Percentiles rank a stretch among this genome's conserved stretches.
These are phyloP conservation scores for Stygiomarasmius scandens DNA, from an alignment of 1,284 basidiomycete genomes.

Conservation along the genomic window DNA sequence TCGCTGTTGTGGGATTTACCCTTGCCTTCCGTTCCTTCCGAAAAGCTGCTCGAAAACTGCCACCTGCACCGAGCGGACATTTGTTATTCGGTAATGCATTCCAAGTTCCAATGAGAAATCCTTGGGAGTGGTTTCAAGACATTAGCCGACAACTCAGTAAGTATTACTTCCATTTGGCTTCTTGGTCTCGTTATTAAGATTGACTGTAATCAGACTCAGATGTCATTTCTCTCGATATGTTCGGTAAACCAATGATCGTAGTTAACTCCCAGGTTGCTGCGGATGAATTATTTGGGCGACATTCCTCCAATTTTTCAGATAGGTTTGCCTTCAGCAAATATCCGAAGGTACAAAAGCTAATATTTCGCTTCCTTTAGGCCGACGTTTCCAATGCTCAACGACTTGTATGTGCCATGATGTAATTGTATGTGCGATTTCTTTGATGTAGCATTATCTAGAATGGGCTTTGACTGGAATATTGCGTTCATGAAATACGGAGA, in stretches of 20 bases:
- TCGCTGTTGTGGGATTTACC: too few relatives aligned
- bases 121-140: too few relatives aligned
- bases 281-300: conserved; percentile 12
- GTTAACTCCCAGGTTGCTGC: conserved; percentile 14
- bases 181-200: too few relatives aligned
- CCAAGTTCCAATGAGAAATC: too few relatives aligned
- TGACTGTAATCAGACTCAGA: conserved; percentile 2
- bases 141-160: too few relatives aligned
- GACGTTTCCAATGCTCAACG: conserved; percentile 9
- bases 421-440: too few relatives aligned
- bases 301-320: conserved; percentile 10
- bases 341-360: background rate
- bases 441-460: too few relatives aligned
- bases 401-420: background rate
- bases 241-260: conserved; percentile 11
- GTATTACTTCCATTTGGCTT: too few relatives aligned
- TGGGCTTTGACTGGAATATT: background rate
- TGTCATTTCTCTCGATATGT: conserved; percentile 9
- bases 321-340: background rate
- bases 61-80: too few relatives aligned
- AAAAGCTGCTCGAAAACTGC: too few relatives aligned
- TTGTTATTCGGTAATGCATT: too few relatives aligned
- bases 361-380: background rate
- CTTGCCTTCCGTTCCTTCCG: too few relatives aligned
- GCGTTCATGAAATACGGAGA: conserved; percentile 7